Conservation (phyloP, 257 asterid genomes). For the Mitragyna speciosa region DNA sequence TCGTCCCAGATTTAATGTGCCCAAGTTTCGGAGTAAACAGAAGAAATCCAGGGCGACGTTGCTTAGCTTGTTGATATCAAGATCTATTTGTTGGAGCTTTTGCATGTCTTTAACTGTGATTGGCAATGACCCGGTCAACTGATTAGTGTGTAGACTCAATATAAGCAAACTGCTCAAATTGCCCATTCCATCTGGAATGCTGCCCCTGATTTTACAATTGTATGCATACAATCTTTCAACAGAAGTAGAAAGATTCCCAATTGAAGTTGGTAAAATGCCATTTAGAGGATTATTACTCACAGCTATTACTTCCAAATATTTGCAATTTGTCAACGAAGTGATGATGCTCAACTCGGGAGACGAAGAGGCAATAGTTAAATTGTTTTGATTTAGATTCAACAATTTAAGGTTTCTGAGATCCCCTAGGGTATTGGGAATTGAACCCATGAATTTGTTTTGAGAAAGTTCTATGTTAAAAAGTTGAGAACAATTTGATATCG, state of each 20-base stretch:
- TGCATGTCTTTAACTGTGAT: not conserved
- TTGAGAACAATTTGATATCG: slow-evolving; percentile 32
- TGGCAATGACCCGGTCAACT: slow-evolving; percentile 2
- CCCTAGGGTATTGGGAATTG: slow-evolving; percentile 29
- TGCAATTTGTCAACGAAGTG: slow-evolving; percentile 18
- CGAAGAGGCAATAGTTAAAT: slow-evolving; percentile 5
- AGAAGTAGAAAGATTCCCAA: slow-evolving; percentile 3
- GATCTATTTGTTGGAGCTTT: not conserved
- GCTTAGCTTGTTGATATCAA: not conserved
- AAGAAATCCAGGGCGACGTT: not conserved
- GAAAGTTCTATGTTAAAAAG: not conserved
- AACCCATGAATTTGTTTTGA: slow-evolving; percentile 14
- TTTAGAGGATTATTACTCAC: not conserved
- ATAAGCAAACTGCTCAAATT: not conserved
- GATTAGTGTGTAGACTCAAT: not conserved
- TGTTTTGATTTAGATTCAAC: not conserved
- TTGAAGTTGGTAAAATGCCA: slow-evolving; percentile 6
- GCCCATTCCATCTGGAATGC: slow-evolving; percentile 5
- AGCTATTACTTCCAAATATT: not conserved
- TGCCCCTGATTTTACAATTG: not conserved
- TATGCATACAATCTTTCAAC: not conserved
- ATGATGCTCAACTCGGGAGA: slow-evolving; percentile 18
- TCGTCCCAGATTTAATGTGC: not conserved
- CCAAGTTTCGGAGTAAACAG: not conserved
- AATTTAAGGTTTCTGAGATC: slow-evolving; percentile 1